Percentiles rank a stretch among this genome's conserved stretches.
Evolutionary conservation across 106 monocot species (phyloP).

Genomic region (Dendrobium officinale): DNA sequence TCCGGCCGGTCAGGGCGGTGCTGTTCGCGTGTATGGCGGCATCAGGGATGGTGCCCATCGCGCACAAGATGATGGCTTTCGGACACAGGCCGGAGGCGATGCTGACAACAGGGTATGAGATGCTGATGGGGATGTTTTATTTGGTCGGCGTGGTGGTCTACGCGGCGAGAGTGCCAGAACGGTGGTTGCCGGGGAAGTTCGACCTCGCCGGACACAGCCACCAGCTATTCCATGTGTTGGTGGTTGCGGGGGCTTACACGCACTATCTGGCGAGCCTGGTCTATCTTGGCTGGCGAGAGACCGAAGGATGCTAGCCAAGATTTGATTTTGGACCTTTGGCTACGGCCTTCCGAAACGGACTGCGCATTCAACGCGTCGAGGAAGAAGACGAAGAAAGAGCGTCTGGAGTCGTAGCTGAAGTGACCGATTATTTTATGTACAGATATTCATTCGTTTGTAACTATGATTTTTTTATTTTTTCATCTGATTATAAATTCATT

Average conservation of each 20-base stretch:
- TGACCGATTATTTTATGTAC: too few relatives aligned
- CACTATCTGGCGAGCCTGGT: conserved; percentile 28
- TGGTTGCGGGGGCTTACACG: conserved; percentile 38
- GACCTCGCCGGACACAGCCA: conserved; percentile 43
- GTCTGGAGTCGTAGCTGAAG: too few relatives aligned
- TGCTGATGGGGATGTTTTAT: conserved; percentile 27
- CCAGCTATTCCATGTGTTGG: conserved; percentile 37
- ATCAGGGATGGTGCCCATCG: conserved; percentile 34
- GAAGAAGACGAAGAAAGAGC: too few relatives aligned
- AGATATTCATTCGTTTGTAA: too few relatives aligned
- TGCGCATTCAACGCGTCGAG: too few relatives aligned
- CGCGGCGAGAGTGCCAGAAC: conserved; percentile 29
- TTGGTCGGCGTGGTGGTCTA: conserved; percentile 32
- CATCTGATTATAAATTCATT: too few relatives aligned
- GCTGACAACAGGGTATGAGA: conserved; percentile 22
- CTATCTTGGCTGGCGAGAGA: conserved; percentile 33
- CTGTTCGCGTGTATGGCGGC: conserved; percentile 37
- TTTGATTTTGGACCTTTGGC: background rate
- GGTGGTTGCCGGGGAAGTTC: conserved; percentile 44
- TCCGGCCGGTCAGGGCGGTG: conserved; percentile 11
- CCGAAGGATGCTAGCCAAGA: conserved; percentile 17
- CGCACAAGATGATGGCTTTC: conserved; percentile 29
- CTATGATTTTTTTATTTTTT: too few relatives aligned
- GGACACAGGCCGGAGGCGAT: conserved; percentile 23
- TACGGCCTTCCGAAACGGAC: too few relatives aligned